Conservation (phyloP, 1,284 basidiomycete genomes). For the Marasmius oreades region DNA sequence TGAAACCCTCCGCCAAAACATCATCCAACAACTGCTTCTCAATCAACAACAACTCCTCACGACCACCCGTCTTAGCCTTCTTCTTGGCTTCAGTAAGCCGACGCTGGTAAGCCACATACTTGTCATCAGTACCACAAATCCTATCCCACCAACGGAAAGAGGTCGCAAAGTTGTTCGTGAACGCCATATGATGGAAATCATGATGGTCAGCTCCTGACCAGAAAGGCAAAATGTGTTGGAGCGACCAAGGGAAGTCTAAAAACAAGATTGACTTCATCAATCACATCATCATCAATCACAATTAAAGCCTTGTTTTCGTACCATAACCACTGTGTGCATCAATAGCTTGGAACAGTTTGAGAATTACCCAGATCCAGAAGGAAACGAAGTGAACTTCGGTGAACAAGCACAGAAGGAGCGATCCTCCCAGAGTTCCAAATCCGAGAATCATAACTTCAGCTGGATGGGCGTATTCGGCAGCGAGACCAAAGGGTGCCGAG, state of each 20-base stretch:
- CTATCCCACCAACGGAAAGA: slow-evolving; percentile 93
- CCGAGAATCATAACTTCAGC: slow-evolving; percentile 91
- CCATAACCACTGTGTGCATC: slow-evolving; percentile 97
- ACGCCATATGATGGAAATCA: slow-evolving; percentile 94
- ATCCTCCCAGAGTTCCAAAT: slow-evolving; percentile 84
- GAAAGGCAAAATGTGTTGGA: slow-evolving; percentile 92
- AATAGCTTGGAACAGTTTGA: slow-evolving; percentile 96
- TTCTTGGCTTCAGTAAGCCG: slow-evolving; percentile 45
- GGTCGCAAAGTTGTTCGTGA: slow-evolving; percentile 87
- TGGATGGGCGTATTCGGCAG: slow-evolving; percentile 97
- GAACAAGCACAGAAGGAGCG: slow-evolving; percentile 81
- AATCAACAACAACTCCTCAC: slow-evolving; percentile 48
- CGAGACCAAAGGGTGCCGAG: slow-evolving; percentile 94
- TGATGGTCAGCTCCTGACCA: slow-evolving; percentile 99
- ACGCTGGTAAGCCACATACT: slow-evolving; percentile 76
- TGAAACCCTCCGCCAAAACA: slow-evolving; percentile 69
- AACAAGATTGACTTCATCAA: slow-evolving; percentile 4
- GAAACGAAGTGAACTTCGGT: slow-evolving; percentile 87
- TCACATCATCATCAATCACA: neutral
- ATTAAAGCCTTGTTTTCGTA: slow-evolving; percentile 33
- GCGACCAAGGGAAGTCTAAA: slow-evolving; percentile 95
- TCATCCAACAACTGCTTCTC: slow-evolving; percentile 61
- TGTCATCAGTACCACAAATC: slow-evolving; percentile 82
- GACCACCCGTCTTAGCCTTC: slow-evolving; percentile 47
- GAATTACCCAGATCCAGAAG: slow-evolving; percentile 91